These are phyloP conservation scores for Kwoniella shivajii DNA, from an alignment of 1,284 basidiomycete species.

Conservation along the genomic window DNA sequence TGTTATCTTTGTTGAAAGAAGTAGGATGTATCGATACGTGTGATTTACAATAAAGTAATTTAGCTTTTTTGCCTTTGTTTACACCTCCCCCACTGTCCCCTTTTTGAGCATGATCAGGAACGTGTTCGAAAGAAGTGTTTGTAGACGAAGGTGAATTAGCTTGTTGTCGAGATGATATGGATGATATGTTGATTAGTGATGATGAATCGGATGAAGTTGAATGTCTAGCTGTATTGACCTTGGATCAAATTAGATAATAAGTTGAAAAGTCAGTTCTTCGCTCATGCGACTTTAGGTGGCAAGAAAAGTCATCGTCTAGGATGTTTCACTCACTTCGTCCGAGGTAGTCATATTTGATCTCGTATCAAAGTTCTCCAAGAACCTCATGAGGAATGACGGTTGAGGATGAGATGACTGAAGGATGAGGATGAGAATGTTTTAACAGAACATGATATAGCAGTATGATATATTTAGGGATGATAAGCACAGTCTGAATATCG, in stretches of 20 bases:
- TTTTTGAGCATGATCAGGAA: constrained; percentile 7
- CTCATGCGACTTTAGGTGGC: constrained; percentile 6
- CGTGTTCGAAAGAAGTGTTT: constrained; percentile 17
- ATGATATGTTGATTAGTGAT: constrained; percentile 8
- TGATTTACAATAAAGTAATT: constrained; percentile 79
- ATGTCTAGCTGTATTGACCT: not conserved
- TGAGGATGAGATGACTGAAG: not conserved
- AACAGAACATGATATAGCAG: too few species aligned
- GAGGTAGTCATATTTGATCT: constrained; percentile 3
- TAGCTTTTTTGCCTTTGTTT: constrained; percentile 35
- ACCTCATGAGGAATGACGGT: constrained; percentile 4
- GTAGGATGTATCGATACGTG: constrained; percentile 95
- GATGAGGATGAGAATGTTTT: not conserved
- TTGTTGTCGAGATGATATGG: constrained; percentile 10
- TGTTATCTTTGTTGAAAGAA: constrained; percentile 85
- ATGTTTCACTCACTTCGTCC: not conserved
- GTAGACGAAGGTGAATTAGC: constrained; percentile 11
- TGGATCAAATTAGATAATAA: not conserved
- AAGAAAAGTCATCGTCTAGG: constrained; percentile 1
- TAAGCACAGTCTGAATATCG: too few species aligned
- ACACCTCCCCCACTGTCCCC: not conserved
- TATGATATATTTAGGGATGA: too few species aligned
- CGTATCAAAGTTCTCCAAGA: constrained; percentile 9
- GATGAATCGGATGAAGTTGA: constrained; percentile 1
- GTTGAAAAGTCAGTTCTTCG: not conserved